Conservation (phyloP, 192 early-diverging fungal genomes). For the Backusella macrospora region DNA sequence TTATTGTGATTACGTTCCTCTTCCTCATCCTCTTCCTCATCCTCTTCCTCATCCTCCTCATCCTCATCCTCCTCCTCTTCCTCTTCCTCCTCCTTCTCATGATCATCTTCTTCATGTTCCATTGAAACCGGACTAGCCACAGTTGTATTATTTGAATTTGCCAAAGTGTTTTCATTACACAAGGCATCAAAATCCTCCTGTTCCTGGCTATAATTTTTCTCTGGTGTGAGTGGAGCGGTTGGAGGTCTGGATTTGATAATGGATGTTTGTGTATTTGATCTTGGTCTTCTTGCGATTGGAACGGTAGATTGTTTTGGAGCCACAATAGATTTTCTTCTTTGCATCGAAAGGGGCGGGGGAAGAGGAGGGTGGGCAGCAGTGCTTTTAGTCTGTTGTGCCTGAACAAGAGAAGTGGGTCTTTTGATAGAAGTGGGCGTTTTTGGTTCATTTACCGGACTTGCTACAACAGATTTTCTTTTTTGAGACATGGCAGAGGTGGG, state of each 20-base stretch:
- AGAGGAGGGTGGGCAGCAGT: background rate
- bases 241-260: constrained; percentile 13
- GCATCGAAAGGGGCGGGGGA: background rate
- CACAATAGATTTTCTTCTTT: constrained; percentile 18
- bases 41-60: constrained; percentile 8
- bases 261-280: constrained; percentile 22
- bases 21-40: too few species aligned
- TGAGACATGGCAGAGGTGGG: background rate
- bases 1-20: background rate
- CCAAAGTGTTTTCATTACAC: constrained; percentile 36
- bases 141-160: constrained; percentile 2
- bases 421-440: background rate
- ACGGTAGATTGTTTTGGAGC: constrained; percentile 17
- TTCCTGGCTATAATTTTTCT: constrained; percentile 30
- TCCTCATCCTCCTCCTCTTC: constrained; percentile 40
- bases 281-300: constrained; percentile 12
- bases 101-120: constrained; percentile 24
- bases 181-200: constrained; percentile 37
- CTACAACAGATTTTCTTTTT: background rate
- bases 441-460: background rate
- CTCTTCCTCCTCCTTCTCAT: constrained; percentile 32
- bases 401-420: constrained; percentile 2
- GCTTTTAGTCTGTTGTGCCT: background rate
- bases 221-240: constrained; percentile 11
- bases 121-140: constrained; percentile 20